A percentile compares a stretch with the other conserved stretches of the same genome.
Evolutionary conservation across 1,139 yeast genomes (phyloP).

Genomic region (Nakaseomyces bracarensis): DNA sequence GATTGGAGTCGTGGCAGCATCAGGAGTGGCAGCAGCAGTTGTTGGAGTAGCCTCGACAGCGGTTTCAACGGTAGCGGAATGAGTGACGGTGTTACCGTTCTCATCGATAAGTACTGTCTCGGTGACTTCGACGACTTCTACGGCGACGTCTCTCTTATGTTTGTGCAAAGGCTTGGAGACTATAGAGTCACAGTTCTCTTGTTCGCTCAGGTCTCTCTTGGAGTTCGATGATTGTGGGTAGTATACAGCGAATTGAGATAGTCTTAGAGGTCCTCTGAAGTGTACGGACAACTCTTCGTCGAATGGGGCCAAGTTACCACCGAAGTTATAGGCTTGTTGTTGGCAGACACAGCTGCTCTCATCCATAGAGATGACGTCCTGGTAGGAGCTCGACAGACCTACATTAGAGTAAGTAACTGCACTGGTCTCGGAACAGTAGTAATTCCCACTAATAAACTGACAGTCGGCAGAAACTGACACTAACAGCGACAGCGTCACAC

Average conservation of each 20-base stretch:
- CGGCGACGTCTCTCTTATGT: conserved; percentile 52
- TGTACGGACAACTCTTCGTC: conserved; percentile 87
- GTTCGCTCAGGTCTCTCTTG: conserved; percentile 37
- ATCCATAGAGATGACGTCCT: conserved; percentile 64
- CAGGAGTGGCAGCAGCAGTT: conserved; percentile 16
- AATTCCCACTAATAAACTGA: conserved; percentile 56
- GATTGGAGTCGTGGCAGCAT: conserved; percentile 29
- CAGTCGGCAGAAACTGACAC: conserved; percentile 36
- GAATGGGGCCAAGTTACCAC: conserved; percentile 74
- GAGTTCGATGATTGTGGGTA: conserved; percentile 37
- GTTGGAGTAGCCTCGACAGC: conserved; percentile 13
- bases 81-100: conserved; percentile 40
- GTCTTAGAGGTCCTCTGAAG: conserved; percentile 83
- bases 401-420: conserved; percentile 63
- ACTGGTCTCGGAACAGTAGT: conserved; percentile 64
- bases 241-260: conserved; percentile 74
- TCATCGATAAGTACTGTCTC: conserved; percentile 61
- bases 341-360: conserved; percentile 56
- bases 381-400: conserved; percentile 75
- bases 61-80: conserved; percentile 15
- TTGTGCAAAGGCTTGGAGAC: conserved; percentile 33
- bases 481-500: background rate
- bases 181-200: conserved; percentile 16
- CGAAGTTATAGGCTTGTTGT: conserved; percentile 44
- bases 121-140: conserved; percentile 61